phyloP scores from a whole-genome alignment of 2,329 filamentous ascomycete species.

The Arthrobotrys megalospora region DNA sequence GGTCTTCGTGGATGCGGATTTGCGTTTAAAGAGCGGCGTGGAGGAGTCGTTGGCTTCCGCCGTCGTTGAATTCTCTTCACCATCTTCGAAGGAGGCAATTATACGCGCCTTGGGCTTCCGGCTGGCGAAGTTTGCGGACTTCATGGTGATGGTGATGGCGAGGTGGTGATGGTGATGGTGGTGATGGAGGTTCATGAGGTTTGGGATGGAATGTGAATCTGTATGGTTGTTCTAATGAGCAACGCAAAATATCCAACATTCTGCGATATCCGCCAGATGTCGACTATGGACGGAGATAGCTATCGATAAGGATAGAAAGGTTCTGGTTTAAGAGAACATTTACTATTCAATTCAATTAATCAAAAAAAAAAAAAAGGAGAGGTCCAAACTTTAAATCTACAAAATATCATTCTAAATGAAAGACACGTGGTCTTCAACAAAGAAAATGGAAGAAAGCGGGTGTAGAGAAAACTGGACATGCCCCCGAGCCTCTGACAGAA shows the following conservation, averaged over 20 bases:
- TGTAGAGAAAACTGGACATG: not conserved
- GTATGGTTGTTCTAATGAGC: not conserved
- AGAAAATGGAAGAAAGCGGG: too few relatives aligned
- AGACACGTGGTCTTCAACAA: too few relatives aligned
- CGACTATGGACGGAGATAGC: not conserved
- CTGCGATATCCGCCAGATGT: not conserved
- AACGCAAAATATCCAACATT: slow-evolving; percentile 21
- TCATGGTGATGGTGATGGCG: slow-evolving; percentile 36
- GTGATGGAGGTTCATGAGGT: slow-evolving; percentile 18
- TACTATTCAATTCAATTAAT: too few relatives aligned
- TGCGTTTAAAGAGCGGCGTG: slow-evolving; percentile 53
- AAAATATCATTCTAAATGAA: too few relatives aligned
- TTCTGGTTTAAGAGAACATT: too few relatives aligned
- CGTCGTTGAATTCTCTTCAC: slow-evolving; percentile 25
- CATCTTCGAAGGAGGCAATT: slow-evolving; percentile 53
- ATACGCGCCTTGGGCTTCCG: slow-evolving; percentile 58
- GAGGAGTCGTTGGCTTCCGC: slow-evolving; percentile 18
- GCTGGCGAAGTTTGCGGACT: slow-evolving; percentile 52
- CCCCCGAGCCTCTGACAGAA: too few relatives aligned
- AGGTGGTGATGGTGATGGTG: slow-evolving; percentile 1
- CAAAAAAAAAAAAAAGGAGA: too few relatives aligned
- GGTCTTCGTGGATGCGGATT: slow-evolving; percentile 45
- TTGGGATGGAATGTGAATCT: not conserved
- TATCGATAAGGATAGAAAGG: too few relatives aligned
- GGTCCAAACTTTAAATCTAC: too few relatives aligned